Base-by-base conservation (phyloP, 2,329 filamentous ascomycete genomes). In the Microthyrium microscopicum region DNA sequence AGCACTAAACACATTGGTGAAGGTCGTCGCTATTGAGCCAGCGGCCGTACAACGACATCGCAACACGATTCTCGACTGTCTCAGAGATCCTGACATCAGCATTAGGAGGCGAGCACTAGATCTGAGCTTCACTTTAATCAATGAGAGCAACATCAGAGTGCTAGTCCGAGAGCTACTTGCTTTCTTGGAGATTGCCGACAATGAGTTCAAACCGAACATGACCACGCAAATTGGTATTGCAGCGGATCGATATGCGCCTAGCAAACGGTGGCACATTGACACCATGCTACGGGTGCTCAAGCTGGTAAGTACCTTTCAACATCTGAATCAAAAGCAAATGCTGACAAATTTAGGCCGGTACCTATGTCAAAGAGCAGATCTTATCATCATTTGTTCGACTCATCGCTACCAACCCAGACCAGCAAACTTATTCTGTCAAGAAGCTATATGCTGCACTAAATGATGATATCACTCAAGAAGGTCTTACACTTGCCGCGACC, bases 201-300 rank as follows among this genome's bases (percentile, higher is more conserved):
- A 91, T 43, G 89, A 98, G 55, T 98, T 98, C 62, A 98, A 98
- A 60, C 82, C 89, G 5, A 82, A 83, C 34, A 94, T 98, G 85
- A 98, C 89, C 2, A 89, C 78, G 34, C 89, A 98, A 51, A 98
- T 98, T 52, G 89, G 89, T 17, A 83, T 98, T 46, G 89, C 91
- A 8, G 89, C 91, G 5, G 89, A 98, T 55, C 76, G 87, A 43
- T 98, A 83, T 56, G 81, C 89, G 2, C 91, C 89, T 1, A 95
- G 89, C 59, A 95, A 95, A 60, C 70, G 89, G 51, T 98, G 89
- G 89, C 89, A 98, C 52, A 78, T 95, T 44, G 89, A 98, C 50
- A 98, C 91, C 3, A 94, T 98, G 77, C 64, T 98, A 34, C 73
- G 91, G 16, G 84, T 98, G 17, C 58, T 98, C 45, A 93, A 85